phyloP scores from a whole-genome alignment of 768 basidiomycete species.

The Russula vinacea region DNA sequence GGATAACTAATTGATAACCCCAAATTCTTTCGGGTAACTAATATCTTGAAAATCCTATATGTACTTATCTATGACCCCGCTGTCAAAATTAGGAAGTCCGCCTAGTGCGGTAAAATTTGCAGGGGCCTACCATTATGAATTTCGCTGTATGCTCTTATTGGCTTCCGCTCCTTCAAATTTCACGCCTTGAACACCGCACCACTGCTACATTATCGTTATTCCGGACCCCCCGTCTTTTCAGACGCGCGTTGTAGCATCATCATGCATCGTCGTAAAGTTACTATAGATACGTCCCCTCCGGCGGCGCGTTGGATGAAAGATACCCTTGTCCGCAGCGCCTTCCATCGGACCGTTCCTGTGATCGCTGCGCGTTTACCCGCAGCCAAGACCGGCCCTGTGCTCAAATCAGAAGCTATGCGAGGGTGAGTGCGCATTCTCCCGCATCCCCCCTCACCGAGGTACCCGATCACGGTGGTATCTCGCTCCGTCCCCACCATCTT shows the following conservation, averaged over 20 bases:
- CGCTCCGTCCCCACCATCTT: neutral
- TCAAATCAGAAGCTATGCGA: slow-evolving; percentile 57
- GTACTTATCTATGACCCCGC: too few relatives aligned
- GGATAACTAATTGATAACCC: too few relatives aligned
- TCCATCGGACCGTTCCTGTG: slow-evolving; percentile 62
- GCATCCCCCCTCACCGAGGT: neutral
- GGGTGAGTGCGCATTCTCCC: slow-evolving; percentile 43
- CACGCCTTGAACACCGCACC: neutral
- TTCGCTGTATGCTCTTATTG: too few relatives aligned
- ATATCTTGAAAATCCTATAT: too few relatives aligned
- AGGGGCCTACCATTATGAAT: too few relatives aligned
- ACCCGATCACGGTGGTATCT: slow-evolving; percentile 2
- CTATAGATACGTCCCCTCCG: slow-evolving; percentile 43
- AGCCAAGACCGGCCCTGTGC: slow-evolving; percentile 49
- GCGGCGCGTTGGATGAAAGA: slow-evolving; percentile 49
- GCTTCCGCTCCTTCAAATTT: neutral
- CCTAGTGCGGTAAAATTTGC: too few relatives aligned
- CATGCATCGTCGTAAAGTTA: slow-evolving; percentile 12
- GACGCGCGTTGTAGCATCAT: neutral
- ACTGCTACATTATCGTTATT: neutral
- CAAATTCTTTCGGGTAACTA: too few relatives aligned
- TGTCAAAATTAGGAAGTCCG: too few relatives aligned
- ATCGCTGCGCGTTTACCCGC: slow-evolving; percentile 65
- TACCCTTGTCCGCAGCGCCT: slow-evolving; percentile 59
- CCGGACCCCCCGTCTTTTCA: neutral